Evolutionary conservation across 768 basidiomycete species (phyloP), one percentile per base, ranked within the genome.

Genomic region (Lactarius psammicola): DNA sequence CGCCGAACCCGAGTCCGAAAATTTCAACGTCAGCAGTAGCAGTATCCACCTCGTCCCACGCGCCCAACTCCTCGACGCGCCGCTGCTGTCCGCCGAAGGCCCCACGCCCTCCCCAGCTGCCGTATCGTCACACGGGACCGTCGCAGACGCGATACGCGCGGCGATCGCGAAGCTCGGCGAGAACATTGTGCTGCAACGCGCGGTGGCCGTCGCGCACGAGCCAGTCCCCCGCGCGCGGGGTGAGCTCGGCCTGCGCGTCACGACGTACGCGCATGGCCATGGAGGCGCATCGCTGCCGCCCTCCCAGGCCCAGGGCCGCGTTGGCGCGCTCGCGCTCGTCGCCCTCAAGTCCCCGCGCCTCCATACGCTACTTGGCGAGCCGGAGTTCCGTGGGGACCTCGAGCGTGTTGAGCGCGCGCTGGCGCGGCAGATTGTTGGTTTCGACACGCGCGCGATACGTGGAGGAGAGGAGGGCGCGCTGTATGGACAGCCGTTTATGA

Each of bases 121-220:
- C 11, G 53, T 69, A 30, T 67, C 78, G 53, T 75, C 81, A 17
- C 74, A 74, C 30, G 67, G 75, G 51, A 87, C 87, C 8, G 85
- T 92, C 7, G 81, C 78, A 18, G 78, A 78, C 68, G 82, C 90
- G 63, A 87, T 93, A 72, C 84, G 83, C 61, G 83, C 89, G 72
- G 74, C 87, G 56, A 86, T 92, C 69, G 81, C 89, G 64, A 86
- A 89, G 77, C 82, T 92, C 60, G 89, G 94, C 68, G 90, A 95
- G 75, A 93, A 90, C 67, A 83, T 94, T 56, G 80, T 83, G 0
- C 73, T 94, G 20, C 84, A 85, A 60, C 82, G 92, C 63, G 92
- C 86, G 3, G 60, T 40, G 44, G 64, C 56, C 34, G 68, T 70
- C 31, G 64, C 55, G 31, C 68, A 54, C 34, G 64, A 67, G 44